Evolutionary conservation across 2,329 filamentous ascomycete species (phyloP).

Genomic region (Tricladium varicosporioides): DNA sequence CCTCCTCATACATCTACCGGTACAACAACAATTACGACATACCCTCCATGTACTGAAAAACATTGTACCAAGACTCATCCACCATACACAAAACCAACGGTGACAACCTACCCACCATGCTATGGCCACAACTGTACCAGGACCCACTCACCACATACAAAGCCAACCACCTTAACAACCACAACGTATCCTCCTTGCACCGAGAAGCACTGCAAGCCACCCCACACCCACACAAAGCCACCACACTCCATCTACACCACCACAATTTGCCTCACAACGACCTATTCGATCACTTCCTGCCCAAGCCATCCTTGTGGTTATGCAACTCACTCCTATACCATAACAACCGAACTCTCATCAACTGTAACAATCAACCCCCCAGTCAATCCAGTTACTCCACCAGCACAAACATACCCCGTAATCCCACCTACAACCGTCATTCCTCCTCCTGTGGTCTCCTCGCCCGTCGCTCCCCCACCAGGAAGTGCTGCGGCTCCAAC

Average conservation of each 20-base stretch:
- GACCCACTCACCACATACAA: background rate
- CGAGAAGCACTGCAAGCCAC: background rate
- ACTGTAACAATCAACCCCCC: too few species aligned
- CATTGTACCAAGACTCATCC: background rate
- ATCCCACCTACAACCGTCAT: too few species aligned
- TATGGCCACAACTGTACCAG: too few species aligned
- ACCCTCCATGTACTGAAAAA: background rate
- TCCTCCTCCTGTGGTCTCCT: too few species aligned
- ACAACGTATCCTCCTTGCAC: background rate
- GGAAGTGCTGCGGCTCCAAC: too few species aligned
- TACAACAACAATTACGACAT: background rate
- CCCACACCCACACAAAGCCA: background rate
- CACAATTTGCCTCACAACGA: background rate
- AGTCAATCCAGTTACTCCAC: too few species aligned
- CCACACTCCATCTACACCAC: background rate
- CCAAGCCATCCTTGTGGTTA: background rate
- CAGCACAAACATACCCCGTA: too few species aligned
- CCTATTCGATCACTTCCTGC: background rate
- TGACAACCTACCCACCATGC: too few species aligned
- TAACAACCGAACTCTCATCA: too few species aligned
- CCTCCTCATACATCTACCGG: background rate
- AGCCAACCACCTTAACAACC: background rate
- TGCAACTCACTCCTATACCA: too few species aligned
- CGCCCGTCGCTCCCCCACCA: too few species aligned
- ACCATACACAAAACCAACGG: too few species aligned